These are phyloP conservation scores for Groenewaldozyma salmanticensis DNA, from an alignment of 805 yeast genomes.

Conservation along the genomic window DNA sequence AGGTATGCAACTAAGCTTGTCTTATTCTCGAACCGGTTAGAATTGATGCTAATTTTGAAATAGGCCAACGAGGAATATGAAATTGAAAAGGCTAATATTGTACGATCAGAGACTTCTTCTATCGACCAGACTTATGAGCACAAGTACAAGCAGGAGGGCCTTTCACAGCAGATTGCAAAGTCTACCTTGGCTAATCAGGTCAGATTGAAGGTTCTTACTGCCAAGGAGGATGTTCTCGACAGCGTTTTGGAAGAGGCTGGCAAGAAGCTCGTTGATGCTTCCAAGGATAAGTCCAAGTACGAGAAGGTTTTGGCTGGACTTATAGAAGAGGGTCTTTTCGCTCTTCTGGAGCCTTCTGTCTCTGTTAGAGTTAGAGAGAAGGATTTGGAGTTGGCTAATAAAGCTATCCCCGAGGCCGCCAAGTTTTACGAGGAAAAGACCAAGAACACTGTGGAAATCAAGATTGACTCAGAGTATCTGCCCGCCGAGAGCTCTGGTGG, in stretches of 20 bases:
- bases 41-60: background rate
- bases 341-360: conserved; percentile 64
- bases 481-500: conserved; percentile 74
- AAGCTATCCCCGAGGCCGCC: conserved; percentile 52
- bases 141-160: conserved; percentile 80
- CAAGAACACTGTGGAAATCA: conserved; percentile 44
- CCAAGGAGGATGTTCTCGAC: conserved; percentile 73
- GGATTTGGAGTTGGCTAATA: conserved; percentile 52
- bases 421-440: conserved; percentile 55
- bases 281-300: conserved; percentile 51
- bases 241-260: conserved; percentile 66
- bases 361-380: conserved; percentile 55
- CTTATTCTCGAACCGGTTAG: background rate
- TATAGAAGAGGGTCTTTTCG: conserved; percentile 58
- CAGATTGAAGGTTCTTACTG: conserved; percentile 78
- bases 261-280: conserved; percentile 43
- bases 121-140: conserved; percentile 74
- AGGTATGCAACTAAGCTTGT: conserved; percentile 30
- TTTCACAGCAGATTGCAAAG: conserved; percentile 91
- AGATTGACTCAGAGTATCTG: conserved; percentile 45
- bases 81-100: conserved; percentile 91
- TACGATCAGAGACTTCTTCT: conserved; percentile 82
- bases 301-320: conserved; percentile 62
- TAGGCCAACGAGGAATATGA: conserved; percentile 96
- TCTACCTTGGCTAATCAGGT: conserved; percentile 94